These are phyloP conservation scores for Microbotryum saponariae DNA, from an alignment of 1,284 basidiomycete species.

Conservation along the genomic window DNA sequence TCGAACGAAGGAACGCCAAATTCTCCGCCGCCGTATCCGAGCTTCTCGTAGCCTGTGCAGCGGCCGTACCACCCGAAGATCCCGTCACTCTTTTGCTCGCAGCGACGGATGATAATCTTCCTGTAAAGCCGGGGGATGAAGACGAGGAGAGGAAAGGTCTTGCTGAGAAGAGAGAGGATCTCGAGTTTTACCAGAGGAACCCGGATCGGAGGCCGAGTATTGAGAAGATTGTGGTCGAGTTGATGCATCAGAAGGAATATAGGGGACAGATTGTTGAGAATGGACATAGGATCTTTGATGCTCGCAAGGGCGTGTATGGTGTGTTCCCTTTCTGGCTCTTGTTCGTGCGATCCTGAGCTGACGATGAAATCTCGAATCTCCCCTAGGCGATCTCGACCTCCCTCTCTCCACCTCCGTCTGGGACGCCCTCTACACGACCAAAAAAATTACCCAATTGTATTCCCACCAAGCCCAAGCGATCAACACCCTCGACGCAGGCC, in stretches of 20 bases:
- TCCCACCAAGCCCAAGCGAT: constrained; percentile 73
- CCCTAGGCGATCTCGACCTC: constrained; percentile 50
- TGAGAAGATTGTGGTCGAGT: constrained; percentile 52
- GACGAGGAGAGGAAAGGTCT: constrained; percentile 19
- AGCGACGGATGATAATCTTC: constrained; percentile 62
- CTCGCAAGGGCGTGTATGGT: constrained; percentile 53
- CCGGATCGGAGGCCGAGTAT: constrained; percentile 54
- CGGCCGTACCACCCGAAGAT: constrained; percentile 47
- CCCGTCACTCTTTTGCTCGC: constrained; percentile 56
- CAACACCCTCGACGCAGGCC: constrained; percentile 52
- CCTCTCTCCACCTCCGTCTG: constrained; percentile 55
- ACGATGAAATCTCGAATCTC: not conserved
- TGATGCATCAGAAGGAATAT: constrained; percentile 57
- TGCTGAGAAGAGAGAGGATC: constrained; percentile 26
- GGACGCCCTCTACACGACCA: constrained; percentile 55
- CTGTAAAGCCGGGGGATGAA: constrained; percentile 47
- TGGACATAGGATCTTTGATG: constrained; percentile 48
- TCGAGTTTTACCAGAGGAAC: constrained; percentile 36
- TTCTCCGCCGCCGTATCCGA: constrained; percentile 66
- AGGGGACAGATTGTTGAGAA: constrained; percentile 58
- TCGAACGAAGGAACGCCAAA: constrained; percentile 61
- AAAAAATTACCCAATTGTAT: constrained; percentile 63
- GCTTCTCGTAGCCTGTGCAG: constrained; percentile 55
- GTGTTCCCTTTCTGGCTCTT: constrained; percentile 10
- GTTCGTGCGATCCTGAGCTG: not conserved